Evolutionary conservation across 345 rosid species (phyloP).

Genomic region (Rhizophora mangle): DNA sequence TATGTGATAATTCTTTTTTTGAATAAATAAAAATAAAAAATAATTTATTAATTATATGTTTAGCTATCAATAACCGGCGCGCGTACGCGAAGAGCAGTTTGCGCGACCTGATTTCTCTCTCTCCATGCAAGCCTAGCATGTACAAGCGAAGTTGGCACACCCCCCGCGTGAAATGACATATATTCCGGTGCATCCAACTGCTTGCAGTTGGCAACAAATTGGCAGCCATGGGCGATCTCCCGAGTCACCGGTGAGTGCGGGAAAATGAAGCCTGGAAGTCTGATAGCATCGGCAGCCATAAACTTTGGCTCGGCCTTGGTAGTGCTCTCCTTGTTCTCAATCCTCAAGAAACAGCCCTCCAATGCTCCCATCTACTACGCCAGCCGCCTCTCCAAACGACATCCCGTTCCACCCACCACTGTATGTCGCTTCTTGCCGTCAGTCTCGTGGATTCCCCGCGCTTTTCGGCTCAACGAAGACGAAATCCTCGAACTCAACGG

Average conservation of each 20-base stretch:
- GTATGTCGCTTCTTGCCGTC: conserved; percentile 72
- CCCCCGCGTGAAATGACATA: neutral
- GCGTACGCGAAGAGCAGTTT: too few relatives aligned
- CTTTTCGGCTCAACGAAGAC: conserved; percentile 66
- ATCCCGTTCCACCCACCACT: conserved; percentile 29
- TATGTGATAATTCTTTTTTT: too few relatives aligned
- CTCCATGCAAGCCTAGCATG: conserved; percentile 9
- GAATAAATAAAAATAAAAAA: too few relatives aligned
- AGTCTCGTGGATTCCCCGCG: conserved; percentile 75
- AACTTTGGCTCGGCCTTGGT: conserved; percentile 72
- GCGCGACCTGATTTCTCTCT: too few relatives aligned
- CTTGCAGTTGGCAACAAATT: too few relatives aligned
- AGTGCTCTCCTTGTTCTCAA: conserved; percentile 67
- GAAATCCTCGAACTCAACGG: conserved; percentile 58
- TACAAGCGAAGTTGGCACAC: conserved; percentile 1
- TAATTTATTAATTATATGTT: too few relatives aligned
- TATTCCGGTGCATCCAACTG: too few relatives aligned
- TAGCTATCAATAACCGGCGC: too few relatives aligned
- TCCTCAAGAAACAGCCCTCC: conserved; percentile 74
- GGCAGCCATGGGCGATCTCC: too few relatives aligned
- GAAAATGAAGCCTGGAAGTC: conserved; percentile 60
- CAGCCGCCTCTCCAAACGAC: conserved; percentile 54
- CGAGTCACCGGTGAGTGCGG: neutral
- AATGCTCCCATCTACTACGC: conserved; percentile 76
- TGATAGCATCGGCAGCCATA: conserved; percentile 71